phyloP scores from a whole-genome alignment of 2,329 filamentous ascomycete species.

The Cladobotryum protrusum region DNA sequence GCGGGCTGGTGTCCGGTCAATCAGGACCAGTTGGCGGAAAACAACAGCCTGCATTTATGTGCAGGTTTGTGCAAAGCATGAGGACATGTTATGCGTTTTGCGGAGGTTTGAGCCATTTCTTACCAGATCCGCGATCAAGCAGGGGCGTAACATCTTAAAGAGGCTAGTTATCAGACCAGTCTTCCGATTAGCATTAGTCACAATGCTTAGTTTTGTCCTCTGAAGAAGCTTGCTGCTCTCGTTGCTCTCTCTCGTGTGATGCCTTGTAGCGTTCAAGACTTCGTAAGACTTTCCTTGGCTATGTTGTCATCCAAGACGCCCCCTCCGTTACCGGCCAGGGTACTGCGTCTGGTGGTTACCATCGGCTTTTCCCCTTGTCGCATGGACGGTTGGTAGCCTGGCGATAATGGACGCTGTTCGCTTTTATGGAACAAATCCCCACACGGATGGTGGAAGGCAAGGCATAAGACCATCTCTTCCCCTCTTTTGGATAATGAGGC shows the following conservation, averaged over 20 bases:
- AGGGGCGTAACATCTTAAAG: constrained; percentile 6
- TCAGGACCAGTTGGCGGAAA: constrained; percentile 1
- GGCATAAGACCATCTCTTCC: no score
- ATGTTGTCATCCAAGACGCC: no score
- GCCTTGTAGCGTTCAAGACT: no score
- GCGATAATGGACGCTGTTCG: no score
- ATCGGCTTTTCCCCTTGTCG: no score
- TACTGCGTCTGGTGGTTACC: no score
- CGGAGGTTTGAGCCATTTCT: constrained; percentile 4
- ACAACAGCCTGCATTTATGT: background rate
- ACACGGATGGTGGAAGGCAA: no score
- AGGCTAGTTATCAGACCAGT: constrained; percentile 3
- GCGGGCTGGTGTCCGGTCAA: constrained; percentile 4
- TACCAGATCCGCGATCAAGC: background rate
- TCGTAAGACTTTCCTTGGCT: no score
- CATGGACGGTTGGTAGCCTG: no score
- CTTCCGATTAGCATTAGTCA: constrained; percentile 12
- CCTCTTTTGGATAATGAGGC: no score
- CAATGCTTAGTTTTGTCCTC: constrained; percentile 13
- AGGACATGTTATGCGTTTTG: constrained; percentile 11
- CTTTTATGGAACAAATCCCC: no score
- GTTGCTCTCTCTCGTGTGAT: background rate
- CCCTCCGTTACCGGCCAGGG: no score
- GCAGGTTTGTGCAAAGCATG: constrained; percentile 5
- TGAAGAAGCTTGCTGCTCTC: background rate